These are phyloP conservation scores for Mortierella sp. DNA, from an alignment of 371 early-diverging fungal species.

Conservation along the genomic window DNA sequence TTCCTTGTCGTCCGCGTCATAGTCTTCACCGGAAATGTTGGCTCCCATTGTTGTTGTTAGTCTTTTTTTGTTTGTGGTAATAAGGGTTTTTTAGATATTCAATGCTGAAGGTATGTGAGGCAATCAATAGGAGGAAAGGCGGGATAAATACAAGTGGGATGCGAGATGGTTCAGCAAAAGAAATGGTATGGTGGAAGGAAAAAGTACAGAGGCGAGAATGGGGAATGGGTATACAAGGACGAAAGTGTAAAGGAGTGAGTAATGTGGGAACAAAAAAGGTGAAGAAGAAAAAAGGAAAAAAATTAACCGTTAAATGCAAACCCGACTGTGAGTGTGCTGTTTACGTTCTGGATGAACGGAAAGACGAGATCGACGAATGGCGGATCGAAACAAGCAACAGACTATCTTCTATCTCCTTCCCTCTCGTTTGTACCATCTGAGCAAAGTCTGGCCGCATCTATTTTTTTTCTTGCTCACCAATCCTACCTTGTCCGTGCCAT, in stretches of 20 bases:
- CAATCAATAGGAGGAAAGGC: not conserved
- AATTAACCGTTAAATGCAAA: not conserved
- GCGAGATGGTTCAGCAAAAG: no score
- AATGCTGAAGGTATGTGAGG: not conserved
- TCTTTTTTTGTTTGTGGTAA: not conserved
- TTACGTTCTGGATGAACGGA: no score
- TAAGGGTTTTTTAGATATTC: no score
- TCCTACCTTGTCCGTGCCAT: not conserved
- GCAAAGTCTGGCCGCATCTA: not conserved
- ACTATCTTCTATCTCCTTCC: constrained; percentile 1
- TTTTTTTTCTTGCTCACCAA: not conserved
- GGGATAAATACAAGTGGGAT: not conserved
- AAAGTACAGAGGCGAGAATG: not conserved
- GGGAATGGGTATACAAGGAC: not conserved
- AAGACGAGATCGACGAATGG: no score
- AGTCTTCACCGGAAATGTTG: constrained; percentile 45
- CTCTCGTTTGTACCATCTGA: not conserved
- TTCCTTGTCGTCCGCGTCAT: constrained; percentile 40
- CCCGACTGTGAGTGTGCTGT: no score
- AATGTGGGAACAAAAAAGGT: not conserved
- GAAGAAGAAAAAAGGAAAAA: not conserved
- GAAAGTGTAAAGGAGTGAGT: not conserved
- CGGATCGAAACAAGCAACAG: not conserved
- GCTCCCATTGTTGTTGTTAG: constrained; percentile 34
- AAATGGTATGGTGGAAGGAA: no score